phyloP scores from a whole-genome alignment of 2,329 filamentous ascomycete species.

The Pseudocercospora cruenta region DNA sequence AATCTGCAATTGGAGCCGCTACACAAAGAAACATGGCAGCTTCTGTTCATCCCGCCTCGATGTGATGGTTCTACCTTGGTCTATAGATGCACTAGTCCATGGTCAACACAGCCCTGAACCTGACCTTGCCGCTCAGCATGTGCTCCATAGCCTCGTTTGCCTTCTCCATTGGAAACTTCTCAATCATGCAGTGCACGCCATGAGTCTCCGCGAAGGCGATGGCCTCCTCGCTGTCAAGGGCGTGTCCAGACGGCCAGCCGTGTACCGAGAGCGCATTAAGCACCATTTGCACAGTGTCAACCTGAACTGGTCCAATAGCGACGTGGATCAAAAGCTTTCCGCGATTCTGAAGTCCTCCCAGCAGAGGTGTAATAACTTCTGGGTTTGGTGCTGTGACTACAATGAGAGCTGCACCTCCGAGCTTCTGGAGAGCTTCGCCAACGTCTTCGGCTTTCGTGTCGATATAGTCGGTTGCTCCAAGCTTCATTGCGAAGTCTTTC shows the following conservation, averaged over 20 bases:
- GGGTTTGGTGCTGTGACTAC: constrained; percentile 67
- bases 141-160: constrained; percentile 55
- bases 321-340: constrained; percentile 67
- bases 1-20: not conserved
- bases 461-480: constrained; percentile 63
- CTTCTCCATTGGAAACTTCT: constrained; percentile 57
- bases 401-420: constrained; percentile 66
- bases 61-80: not conserved
- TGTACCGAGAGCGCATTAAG: constrained; percentile 52
- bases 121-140: constrained; percentile 54
- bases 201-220: constrained; percentile 55
- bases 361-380: constrained; percentile 56
- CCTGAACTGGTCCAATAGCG: constrained; percentile 49
- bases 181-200: constrained; percentile 56
- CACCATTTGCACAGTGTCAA: constrained; percentile 51
- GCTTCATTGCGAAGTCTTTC: constrained; percentile 56
- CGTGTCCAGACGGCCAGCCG: constrained; percentile 59
- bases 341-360: constrained; percentile 56
- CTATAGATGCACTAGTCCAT: constrained; percentile 43
- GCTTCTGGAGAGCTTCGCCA: constrained; percentile 53
- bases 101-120: constrained; percentile 56
- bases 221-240: constrained; percentile 57
- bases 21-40: not conserved
- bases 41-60: not conserved
- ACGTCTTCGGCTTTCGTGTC: constrained; percentile 57